phyloP scores from a whole-genome alignment of 2,329 filamentous ascomycete genomes.

The Aspergillus fijiensis region DNA sequence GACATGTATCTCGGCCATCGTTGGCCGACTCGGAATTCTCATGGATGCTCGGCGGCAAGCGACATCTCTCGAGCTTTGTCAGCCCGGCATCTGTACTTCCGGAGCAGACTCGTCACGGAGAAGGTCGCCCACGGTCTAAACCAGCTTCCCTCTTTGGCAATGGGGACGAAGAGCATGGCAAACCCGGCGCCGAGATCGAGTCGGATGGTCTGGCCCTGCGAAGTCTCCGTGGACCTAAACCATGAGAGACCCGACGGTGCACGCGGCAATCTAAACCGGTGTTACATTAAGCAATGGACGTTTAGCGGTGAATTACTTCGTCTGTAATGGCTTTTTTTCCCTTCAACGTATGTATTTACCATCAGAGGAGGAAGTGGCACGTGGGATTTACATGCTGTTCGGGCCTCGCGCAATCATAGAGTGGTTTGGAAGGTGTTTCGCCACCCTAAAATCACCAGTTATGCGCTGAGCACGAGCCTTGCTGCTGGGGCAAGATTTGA shows the following conservation, averaged over 20 bases:
- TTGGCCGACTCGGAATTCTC: constrained; percentile 50
- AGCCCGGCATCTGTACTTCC: constrained; percentile 46
- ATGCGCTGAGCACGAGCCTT: background rate
- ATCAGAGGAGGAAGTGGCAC: background rate
- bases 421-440: background rate
- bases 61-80: constrained; percentile 47
- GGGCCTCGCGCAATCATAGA: background rate
- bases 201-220: constrained; percentile 40
- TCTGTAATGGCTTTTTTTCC: background rate
- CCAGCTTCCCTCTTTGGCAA: constrained; percentile 37
- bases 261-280: background rate
- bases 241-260: constrained; percentile 10
- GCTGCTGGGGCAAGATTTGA: too few relatives aligned
- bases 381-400: background rate
- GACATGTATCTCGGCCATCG: constrained; percentile 38
- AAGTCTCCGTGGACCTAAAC: constrained; percentile 35
- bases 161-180: constrained; percentile 30
- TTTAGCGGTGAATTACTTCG: background rate
- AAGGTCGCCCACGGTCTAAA: constrained; percentile 30
- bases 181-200: constrained; percentile 29
- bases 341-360: background rate
- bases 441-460: background rate
- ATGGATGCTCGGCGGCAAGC: constrained; percentile 51
- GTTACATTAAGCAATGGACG: background rate
- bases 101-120: constrained; percentile 42